Evolutionary conservation across 2,329 filamentous ascomycete species (phyloP), one percentile per base, ranked within the genome.

Genomic region (Meredithiella fracta): DNA sequence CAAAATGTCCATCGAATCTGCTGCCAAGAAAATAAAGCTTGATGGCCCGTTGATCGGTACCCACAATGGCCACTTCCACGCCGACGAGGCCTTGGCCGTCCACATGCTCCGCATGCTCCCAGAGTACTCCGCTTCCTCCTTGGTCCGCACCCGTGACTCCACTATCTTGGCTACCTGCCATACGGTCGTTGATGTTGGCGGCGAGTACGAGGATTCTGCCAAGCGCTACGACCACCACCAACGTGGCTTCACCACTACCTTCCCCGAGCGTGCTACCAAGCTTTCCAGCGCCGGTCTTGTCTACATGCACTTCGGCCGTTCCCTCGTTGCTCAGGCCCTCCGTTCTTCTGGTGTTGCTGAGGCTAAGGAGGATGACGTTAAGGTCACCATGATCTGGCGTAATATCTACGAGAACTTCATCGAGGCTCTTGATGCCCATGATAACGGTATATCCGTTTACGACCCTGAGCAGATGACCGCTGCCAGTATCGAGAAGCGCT

Each of bases 1-100:
- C 61, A 70, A 61, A 64, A 85, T 85, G 82, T 51, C 51, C 15
- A 75, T 82, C 64, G 79, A 86, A 74, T 78, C 73, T 66, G 77
- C 82, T 64, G 72, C 83, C 60, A 97, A 97, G 72, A 84, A 86
- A 69, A 72, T 94, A 68, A 95, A 94, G 77, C 86, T 83, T 63
- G 57, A 59, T 23, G 57, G 54, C 34, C 54, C 57, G 75, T 79
- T 59, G 63, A 94, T 96, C 67, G 92, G 90, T 66, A 98, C 92
- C 29, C 92, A 98, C 78, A 96, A 85, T 72, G 92, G 92, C 63
- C 89, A 96, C 75, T 98, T 98, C 78, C 92, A 98, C 73, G 92
- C 92, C 68, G 92, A 98, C 70, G 92, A 98, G 73, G 91, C 92
- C 59, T 81, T 98, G 47, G 92, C 92, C 58, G 90, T 98, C 61